Evolutionary conservation across 805 yeast species (phyloP).

Genomic region (Dipodascus albidus): DNA sequence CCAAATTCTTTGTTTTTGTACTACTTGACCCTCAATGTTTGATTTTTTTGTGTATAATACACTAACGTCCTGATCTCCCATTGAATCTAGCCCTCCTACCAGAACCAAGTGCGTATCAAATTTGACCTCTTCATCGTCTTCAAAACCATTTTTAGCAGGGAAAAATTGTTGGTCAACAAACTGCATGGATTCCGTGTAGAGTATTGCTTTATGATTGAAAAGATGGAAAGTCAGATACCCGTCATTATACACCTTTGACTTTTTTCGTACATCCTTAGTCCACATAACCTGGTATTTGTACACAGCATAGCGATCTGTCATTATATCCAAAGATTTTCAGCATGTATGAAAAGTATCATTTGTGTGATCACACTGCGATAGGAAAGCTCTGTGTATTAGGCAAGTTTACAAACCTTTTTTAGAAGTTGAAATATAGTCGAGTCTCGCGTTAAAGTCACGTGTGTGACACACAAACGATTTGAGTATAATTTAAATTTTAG

Average conservation of each 20-base stretch:
- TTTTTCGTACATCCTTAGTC: slow-evolving; percentile 26
- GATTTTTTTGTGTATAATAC: neutral
- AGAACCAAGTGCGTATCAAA: neutral
- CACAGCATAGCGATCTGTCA: slow-evolving; percentile 4
- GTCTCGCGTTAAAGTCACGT: no score
- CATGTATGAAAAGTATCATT: neutral
- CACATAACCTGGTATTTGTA: slow-evolving; percentile 22
- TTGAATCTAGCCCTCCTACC: neutral
- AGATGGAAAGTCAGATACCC: slow-evolving; percentile 21
- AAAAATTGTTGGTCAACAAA: neutral
- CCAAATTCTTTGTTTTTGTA: neutral
- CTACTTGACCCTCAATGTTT: no score
- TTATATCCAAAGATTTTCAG: no score
- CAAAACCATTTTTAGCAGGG: neutral
- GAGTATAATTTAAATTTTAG: no score
- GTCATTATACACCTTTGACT: slow-evolving; percentile 28
- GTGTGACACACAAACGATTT: no score
- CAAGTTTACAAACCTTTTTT: no score
- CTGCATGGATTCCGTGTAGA: slow-evolving; percentile 11
- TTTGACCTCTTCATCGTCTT: neutral
- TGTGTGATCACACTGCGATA: no score
- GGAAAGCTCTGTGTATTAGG: no score
- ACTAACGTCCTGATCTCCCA: neutral
- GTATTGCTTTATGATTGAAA: slow-evolving; percentile 17
- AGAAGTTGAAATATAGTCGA: no score